Evolutionary conservation across 1,139 yeast species (phyloP).

Genomic region (Hansenula sp.): DNA sequence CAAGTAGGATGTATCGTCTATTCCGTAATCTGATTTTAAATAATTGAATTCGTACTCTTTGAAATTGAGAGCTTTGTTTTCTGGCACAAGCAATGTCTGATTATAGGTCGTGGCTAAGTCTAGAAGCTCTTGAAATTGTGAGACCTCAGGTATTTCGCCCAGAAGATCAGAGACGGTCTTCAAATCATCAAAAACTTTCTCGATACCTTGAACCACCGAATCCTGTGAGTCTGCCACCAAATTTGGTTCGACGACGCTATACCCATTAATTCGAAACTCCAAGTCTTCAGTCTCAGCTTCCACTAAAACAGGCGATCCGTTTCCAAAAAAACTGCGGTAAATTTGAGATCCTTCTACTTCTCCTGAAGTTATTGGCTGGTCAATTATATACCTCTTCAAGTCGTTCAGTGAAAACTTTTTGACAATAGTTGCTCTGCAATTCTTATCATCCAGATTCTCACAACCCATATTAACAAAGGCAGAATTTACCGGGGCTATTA

Average conservation of each 20-base stretch:
- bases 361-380: conserved; percentile 21
- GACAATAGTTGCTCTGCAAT: conserved; percentile 18
- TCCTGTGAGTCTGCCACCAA: conserved; percentile 62
- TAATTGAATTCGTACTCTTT: conserved; percentile 45
- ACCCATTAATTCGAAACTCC: conserved; percentile 38
- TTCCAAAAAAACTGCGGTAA: conserved; percentile 13
- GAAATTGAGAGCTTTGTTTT: conserved; percentile 35
- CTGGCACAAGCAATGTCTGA: conserved; percentile 39
- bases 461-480: conserved; percentile 50
- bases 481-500: conserved; percentile 82
- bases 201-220: conserved; percentile 73
- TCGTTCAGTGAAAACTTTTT: conserved; percentile 5
- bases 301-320: conserved; percentile 18
- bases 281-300: conserved; percentile 8
- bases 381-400: conserved; percentile 25
- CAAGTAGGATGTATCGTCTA: conserved; percentile 29
- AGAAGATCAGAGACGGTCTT: conserved; percentile 39
- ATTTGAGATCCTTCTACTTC: conserved; percentile 25
- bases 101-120: conserved; percentile 5
- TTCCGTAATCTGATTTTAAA: conserved; percentile 33
- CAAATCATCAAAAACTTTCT: conserved; percentile 42
- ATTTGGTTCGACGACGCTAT: conserved; percentile 58
- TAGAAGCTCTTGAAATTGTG: conserved; percentile 4
- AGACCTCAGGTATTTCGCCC: conserved; percentile 12
- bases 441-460: conserved; percentile 3